Evolutionary conservation across 2,329 filamentous ascomycete species (phyloP).

Genomic region (Sclerotinia trifoliorum): DNA sequence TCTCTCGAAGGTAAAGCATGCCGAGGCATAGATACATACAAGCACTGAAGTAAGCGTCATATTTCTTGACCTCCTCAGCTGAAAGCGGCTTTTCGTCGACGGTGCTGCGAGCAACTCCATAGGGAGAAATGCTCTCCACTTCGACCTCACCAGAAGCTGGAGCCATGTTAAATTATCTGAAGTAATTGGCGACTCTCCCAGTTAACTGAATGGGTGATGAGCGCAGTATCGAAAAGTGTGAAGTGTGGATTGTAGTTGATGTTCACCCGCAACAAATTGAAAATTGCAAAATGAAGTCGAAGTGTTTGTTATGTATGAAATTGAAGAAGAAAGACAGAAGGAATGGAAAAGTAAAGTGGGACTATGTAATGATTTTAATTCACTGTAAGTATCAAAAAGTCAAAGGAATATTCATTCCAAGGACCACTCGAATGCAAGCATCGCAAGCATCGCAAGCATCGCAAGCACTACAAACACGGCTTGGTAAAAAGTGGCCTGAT

Average conservation of each 20-base stretch:
- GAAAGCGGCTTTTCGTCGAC: conserved; percentile 61
- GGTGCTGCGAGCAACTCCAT: conserved; percentile 64
- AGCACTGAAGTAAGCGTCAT: conserved; percentile 71
- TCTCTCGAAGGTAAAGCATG: conserved; percentile 77
- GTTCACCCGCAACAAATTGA: not conserved
- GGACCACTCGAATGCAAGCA: not conserved
- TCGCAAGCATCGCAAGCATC: too few species aligned
- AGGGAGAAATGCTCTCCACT: conserved; percentile 60
- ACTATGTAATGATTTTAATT: not conserved
- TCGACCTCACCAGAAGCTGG: conserved; percentile 39
- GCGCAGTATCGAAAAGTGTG: not conserved
- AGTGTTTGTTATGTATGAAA: not conserved
- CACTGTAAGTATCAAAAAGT: not conserved
- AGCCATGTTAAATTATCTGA: conserved; percentile 28
- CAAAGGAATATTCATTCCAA: conserved; percentile 1
- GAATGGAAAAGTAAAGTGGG: not conserved
- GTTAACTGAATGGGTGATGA: not conserved
- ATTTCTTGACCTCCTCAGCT: conserved; percentile 64
- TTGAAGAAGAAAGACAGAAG: conserved; percentile 5
- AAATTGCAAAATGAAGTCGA: not conserved
- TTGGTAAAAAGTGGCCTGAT: conserved; percentile 5
- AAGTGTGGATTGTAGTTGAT: not conserved
- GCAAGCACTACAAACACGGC: not conserved
- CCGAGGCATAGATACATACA: conserved; percentile 73
- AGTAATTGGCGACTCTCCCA: not conserved